Percentiles rank a stretch among this genome's conserved stretches.
Conservation (phyloP, 768 basidiomycete genomes). For the Butyriboletus loyo region DNA sequence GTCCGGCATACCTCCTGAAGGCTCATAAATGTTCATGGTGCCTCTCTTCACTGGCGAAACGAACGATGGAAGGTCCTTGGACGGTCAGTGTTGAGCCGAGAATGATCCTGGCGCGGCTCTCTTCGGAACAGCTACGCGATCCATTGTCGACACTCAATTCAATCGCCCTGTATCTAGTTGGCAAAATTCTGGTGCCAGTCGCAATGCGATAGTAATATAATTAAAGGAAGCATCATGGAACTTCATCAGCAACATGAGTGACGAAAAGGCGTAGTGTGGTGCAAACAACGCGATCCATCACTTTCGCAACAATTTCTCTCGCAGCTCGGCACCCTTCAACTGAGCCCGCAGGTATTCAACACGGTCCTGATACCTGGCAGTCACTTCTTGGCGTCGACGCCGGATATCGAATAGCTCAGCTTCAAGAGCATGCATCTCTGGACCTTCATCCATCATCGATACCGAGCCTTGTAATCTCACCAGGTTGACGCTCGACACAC, state of each 20-base stretch:
- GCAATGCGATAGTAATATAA: background rate
- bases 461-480: constrained; percentile 36
- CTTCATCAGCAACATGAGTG: constrained; percentile 10
- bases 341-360: constrained; percentile 80
- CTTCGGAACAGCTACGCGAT: too few species aligned
- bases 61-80: background rate
- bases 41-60: background rate
- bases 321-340: constrained; percentile 78
- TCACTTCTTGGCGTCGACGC: constrained; percentile 66
- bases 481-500: constrained; percentile 50
- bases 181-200: background rate
- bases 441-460: constrained; percentile 33
- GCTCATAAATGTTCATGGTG: constrained; percentile 12
- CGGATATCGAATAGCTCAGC: constrained; percentile 69
- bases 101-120: background rate
- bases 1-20: constrained; percentile 20
- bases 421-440: constrained; percentile 40
- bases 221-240: constrained; percentile 17
- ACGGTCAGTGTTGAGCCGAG: background rate
- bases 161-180: background rate
- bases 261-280: constrained; percentile 3
- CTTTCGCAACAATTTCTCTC: constrained; percentile 73
- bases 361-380: constrained; percentile 67
- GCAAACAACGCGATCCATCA: constrained; percentile 25
- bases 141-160: background rate